Evolutionary conservation across 805 yeast genomes (phyloP), one percentile per base, ranked within the genome.

Genomic region (Wickerhamomyces strasburgensis): DNA sequence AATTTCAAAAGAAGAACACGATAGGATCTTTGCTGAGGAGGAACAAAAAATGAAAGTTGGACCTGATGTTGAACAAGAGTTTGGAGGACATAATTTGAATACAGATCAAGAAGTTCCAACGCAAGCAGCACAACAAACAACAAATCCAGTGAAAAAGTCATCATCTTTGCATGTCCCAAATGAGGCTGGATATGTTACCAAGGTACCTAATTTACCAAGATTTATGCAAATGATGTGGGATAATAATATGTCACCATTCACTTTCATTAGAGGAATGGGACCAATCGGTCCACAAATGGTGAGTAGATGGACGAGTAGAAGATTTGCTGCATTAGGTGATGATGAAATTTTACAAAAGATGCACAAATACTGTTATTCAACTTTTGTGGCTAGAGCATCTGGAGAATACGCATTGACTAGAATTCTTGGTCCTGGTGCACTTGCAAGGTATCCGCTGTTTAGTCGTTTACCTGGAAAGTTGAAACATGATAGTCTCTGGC

Each of bases 391-490:
- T 1, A 70, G 64, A 39, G 84, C 80, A 0, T 73, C 81, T 18
- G 87, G 86, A 0, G 86, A 80, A 51, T 74, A 63, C 51, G 81
- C 80, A 3, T 60, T 80, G 30, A 76, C 84, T 0, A 64, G 83
- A 45, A 46, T 80, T 1, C 60, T 80, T 29, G 80, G 73, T 0
- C 74, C 78, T 6, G 82, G 80, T 10, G 79, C 79, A 0, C 41
- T 68, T 16, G 73, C 84, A 0, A 68, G 72, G 44, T 54, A 73
- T 27, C 86, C 87, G 3, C 55, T 80, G 30, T 44, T 73, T 23
- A 79, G 73, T 44, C 64, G 85, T 47, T 57, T 68, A 47, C 77
- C 65, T 13, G 60, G 46, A 32, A 57, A 67, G 34, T 51, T 41
- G 45, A 40, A 47, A 30, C 44, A 48, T 23, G 50, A 52, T 5